Conservation (phyloP, 2,329 filamentous ascomycete species). For the Lasiodiplodia theobromae region DNA sequence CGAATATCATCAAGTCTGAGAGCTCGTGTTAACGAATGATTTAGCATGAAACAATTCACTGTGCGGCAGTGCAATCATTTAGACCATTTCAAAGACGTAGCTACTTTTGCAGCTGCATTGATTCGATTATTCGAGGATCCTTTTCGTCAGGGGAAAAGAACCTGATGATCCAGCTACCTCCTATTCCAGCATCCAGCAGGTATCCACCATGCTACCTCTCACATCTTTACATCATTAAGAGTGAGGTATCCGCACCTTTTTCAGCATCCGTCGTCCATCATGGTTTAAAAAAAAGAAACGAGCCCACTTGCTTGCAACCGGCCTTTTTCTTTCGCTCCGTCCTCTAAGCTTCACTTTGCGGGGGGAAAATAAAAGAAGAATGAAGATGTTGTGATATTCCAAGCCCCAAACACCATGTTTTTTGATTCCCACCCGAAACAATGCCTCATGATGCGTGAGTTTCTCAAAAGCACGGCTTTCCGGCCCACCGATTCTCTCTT, state of each 20-base stretch:
- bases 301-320: slow-evolving; percentile 17
- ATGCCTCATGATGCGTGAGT: slow-evolving; percentile 27
- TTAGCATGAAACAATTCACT: not conserved
- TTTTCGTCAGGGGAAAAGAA: not conserved
- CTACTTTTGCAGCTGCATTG: not conserved
- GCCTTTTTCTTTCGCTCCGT: not conserved
- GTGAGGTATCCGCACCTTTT: not conserved
- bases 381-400: slow-evolving; percentile 19
- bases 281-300: not conserved
- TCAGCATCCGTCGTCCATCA: slow-evolving; percentile 1
- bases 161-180: slow-evolving; percentile 4
- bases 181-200: slow-evolving; percentile 9
- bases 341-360: slow-evolving; percentile 3
- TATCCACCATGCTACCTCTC: not conserved
- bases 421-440: slow-evolving; percentile 15
- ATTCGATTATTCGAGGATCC: slow-evolving; percentile 3
- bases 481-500: not conserved
- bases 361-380: slow-evolving; percentile 9
- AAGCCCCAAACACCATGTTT: slow-evolving; percentile 25
- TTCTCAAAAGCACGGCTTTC: slow-evolving; percentile 11
- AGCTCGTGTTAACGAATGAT: not conserved
- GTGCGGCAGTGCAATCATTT: not conserved
- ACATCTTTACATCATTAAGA: slow-evolving; percentile 2
- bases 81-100: not conserved
- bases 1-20: not conserved